Evolutionary conservation across 202 grass and related monocot genomes (phyloP), one percentile per base, ranked within the genome.

Genomic region (Saccharum hybrid): DNA sequence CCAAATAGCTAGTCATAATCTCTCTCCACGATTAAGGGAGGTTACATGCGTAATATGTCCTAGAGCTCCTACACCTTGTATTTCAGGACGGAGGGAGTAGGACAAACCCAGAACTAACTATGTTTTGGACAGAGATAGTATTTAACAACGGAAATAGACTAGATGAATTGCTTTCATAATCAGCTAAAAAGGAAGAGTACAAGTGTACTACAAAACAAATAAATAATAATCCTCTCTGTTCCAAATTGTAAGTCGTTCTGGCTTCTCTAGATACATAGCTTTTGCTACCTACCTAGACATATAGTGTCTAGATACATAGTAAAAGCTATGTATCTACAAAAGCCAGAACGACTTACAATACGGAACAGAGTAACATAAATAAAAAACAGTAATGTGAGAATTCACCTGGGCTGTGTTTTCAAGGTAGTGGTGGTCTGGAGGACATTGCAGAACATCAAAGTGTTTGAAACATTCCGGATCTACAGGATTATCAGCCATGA

Each of bases 391-490:
- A 14, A 62, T 41, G 39, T 59, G 69, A 82, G 23, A 74, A 75
- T 31, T 74, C 81, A 94, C 92, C 78, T 74, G 88, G 40, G 68
- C 86, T 64, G 67, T 91, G 72, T 87, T 90, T 78, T 80, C 87
- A 75, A 94, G 75, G 79, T 88, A 99, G 88, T 94, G 93, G 86
- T 99, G 93, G 54, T 99, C 96, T 13, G 57, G 70, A 57, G 96
- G 89, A 80, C 90, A 94, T 75, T 92, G 88, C 68, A 85, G 61
- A 86, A 96, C 77, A 89, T 99, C 96, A 72, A 99, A 99, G 79
- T 96, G 96, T 68, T 94, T 99, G 78, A 94, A 96, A 56, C 64
- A 79, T 83, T 89, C 79, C 28, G 61, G 63, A 87, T 88, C 87
- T 68, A 56, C 83, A 89, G 28, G 74, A 63, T 39, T 41, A 5